Evolutionary conservation across 768 basidiomycete species (phyloP), one percentile per base, ranked within the genome.

Genomic region (Lentinus brumalis): DNA sequence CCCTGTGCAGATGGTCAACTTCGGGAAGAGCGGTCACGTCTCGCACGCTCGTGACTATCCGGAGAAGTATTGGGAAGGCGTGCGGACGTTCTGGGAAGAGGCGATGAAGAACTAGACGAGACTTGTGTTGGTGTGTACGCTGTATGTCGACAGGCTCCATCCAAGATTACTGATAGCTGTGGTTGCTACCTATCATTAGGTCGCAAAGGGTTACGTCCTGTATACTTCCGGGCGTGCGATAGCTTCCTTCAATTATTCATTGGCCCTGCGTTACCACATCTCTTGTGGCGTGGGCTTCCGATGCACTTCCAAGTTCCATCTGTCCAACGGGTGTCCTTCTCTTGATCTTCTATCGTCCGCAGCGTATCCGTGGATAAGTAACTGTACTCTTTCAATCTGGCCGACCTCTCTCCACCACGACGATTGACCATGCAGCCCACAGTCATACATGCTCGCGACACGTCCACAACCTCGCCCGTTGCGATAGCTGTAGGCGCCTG

Each of bases 21-120:
- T 74, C 46, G 73, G 73, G n/a, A 65, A 71, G 21, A 78, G 71
- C 38, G 64, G 62, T 8, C 77, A 78, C 53, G 77, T 78, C 2
- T 62, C 72, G 29, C 77, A 78, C 50, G 63, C 63, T n/a, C 47
- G 69, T 30, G 40, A 38, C 12, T 62, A 70, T 29, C 69, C 71
- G 15, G 64, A 67, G 41, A 56, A 63, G 50, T 71, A 71, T 45
- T 71, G 70, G 69, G 45, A 50, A 4, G 63, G 63, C 2, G 57
- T 71, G 12, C 45, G 40, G 46, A 45, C 49, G 15, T 40, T 63
- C 31, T 71, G 70, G 68, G 38, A 16, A 15, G 60, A 62, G n/a
- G 61, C 58, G 16, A 4, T 8, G 16, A 18, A 2, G 15, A 15
- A 45, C 2, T n/a, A 8, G 18, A 39, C 46, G 30, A 21, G n/a